Percentiles rank a stretch among this genome's conserved stretches.
These are phyloP conservation scores for Pleurotus ostreatus DNA, from an alignment of 768 basidiomycete species.

Conservation along the genomic window DNA sequence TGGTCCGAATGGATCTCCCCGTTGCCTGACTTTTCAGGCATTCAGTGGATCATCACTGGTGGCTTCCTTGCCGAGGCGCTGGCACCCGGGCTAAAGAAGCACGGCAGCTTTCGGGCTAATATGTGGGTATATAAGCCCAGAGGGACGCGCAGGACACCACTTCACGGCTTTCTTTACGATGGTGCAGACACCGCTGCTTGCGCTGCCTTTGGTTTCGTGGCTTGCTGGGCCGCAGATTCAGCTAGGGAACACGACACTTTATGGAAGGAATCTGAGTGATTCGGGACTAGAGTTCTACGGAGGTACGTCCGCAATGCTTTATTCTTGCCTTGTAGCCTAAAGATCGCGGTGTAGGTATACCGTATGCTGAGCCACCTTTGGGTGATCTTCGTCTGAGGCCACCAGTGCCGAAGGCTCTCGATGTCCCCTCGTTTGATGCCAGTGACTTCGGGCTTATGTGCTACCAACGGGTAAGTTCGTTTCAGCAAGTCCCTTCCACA, in stretches of 20 bases:
- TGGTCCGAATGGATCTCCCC: background rate
- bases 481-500: background rate
- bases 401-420: constrained; percentile 28
- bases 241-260: constrained; percentile 32
- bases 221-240: constrained; percentile 28
- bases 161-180: background rate
- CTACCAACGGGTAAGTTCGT: constrained; percentile 19
- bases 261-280: constrained; percentile 26
- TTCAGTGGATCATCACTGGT: background rate
- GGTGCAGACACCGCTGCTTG: background rate
- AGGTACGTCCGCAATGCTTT: constrained; percentile 21
- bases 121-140: background rate
- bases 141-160: background rate
- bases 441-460: constrained; percentile 24
- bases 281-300: constrained; percentile 43
- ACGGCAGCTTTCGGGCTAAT: no score
- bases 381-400: constrained; percentile 41
- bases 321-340: background rate
- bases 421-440: constrained; percentile 22
- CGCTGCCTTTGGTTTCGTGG: background rate
- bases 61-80: background rate
- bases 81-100: background rate
- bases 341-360: constrained; percentile 34
- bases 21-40: background rate
- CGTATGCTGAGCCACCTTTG: constrained; percentile 52